These are phyloP conservation scores for Kickxella alabastrina DNA, from an alignment of 192 early-diverging fungal genomes.

Conservation along the genomic window DNA sequence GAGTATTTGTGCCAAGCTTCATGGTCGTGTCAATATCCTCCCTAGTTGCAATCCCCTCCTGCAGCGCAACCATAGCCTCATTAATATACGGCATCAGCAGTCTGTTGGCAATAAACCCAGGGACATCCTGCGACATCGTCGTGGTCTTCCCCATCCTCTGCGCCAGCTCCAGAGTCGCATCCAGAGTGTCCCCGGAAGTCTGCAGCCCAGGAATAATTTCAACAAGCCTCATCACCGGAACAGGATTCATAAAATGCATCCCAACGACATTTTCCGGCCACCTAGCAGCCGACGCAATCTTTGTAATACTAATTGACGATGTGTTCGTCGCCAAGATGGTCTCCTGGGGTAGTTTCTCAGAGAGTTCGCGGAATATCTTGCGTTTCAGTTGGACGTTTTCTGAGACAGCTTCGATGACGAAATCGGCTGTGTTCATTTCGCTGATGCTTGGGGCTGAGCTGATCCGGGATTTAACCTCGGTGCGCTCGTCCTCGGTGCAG, in stretches of 20 bases:
- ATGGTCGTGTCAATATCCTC: constrained; percentile 99
- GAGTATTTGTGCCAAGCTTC: constrained; percentile 95
- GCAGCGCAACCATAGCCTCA: constrained; percentile 83
- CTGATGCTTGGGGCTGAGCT: constrained; percentile 56
- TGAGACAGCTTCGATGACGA: constrained; percentile 90
- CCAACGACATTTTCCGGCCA: constrained; percentile 70
- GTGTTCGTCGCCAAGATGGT: constrained; percentile 95
- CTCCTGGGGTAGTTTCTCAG: constrained; percentile 57
- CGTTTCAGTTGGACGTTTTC: constrained; percentile 85
- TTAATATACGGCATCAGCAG: constrained; percentile 99
- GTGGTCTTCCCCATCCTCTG: constrained; percentile 90
- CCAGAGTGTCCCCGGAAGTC: constrained; percentile 68
- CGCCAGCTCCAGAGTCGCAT: constrained; percentile 71
- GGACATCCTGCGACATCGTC: constrained; percentile 82
- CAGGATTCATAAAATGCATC: constrained; percentile 99
- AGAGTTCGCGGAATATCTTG: constrained; percentile 74
- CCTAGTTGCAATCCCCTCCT: constrained; percentile 80
- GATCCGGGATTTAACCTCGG: constrained; percentile 61
- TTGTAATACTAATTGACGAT: constrained; percentile 95
- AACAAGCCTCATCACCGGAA: constrained; percentile 94
- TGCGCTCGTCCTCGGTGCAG: constrained; percentile 73
- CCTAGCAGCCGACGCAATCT: constrained; percentile 89
- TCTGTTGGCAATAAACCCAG: constrained; percentile 97
- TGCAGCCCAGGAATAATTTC: constrained; percentile 95
- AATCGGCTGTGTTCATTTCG: constrained; percentile 66